Evolutionary conservation across 805 yeast genomes (phyloP).

Genomic region (Ogataea minuta): DNA sequence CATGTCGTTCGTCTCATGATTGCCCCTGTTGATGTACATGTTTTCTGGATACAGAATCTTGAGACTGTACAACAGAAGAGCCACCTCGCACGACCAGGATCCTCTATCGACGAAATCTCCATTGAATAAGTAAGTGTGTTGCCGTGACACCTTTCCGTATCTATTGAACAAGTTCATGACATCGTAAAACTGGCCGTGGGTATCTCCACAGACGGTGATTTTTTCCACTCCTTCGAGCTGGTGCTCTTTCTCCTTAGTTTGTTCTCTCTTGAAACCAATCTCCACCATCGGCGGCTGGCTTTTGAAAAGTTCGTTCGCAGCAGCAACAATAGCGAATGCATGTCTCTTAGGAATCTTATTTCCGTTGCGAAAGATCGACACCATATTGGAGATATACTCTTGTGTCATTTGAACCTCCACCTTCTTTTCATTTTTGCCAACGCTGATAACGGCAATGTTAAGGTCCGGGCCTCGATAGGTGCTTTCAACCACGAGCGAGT

Average conservation of each 20-base stretch:
- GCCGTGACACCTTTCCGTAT: conserved; percentile 66
- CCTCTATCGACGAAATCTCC: conserved; percentile 99
- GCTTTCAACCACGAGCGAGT: conserved; percentile 48
- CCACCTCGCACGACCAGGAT: conserved; percentile 97
- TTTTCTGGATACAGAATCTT: conserved; percentile 72
- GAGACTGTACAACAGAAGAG: conserved; percentile 70
- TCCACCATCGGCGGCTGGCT: conserved; percentile 78
- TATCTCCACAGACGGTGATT: conserved; percentile 92
- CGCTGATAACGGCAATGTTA: conserved; percentile 37
- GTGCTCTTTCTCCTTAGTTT: conserved; percentile 37
- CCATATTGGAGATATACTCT: conserved; percentile 61
- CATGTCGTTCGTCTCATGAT: conserved; percentile 96
- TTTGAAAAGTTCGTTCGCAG: conserved; percentile 61
- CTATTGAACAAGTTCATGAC: conserved; percentile 72
- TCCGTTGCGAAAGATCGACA: conserved; percentile 70
- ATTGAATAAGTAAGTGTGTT: conserved; percentile 81
- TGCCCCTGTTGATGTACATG: conserved; percentile 84
- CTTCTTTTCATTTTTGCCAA: conserved; percentile 29
- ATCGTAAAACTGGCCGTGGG: conserved; percentile 96
- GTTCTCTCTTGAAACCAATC: conserved; percentile 38
- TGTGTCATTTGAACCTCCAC: conserved; percentile 43
- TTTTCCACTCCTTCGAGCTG: conserved; percentile 37
- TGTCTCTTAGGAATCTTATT: conserved; percentile 75
- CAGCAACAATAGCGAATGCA: conserved; percentile 76
- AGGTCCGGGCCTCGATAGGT: conserved; percentile 60